Evolutionary conservation across 345 rosid species (phyloP), one percentile per base, ranked within the genome.

Genomic region (Eucalyptus rudis): DNA sequence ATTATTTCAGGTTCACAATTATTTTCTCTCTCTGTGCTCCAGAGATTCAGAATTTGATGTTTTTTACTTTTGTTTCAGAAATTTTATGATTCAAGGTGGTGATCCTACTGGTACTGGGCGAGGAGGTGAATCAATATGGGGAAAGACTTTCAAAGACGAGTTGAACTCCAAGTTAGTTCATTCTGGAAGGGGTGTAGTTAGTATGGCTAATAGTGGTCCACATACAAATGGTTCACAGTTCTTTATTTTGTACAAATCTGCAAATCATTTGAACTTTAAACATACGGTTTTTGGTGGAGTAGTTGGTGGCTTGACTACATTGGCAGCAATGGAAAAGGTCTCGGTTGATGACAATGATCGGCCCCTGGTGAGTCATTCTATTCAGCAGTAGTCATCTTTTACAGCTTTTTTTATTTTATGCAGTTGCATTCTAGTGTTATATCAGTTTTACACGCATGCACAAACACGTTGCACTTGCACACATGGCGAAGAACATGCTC

Each of bases 131-230:
- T 97, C 99, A 13, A 97, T 97, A 85, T 96, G 99, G 99, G 99
- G 99, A 58, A 96, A 96, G 92, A 97, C 98, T 90, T 98, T 96
- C 94, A 96, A 97, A 91, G 99, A 96, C 89, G 99, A 98, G 89
- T 86, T 93, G 29, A 96, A 98, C 93, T 95, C 99, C 56, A 98
- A 98, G 93, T 93, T 96, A 91, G 94, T 97, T 90, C 99, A 97
- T 91, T 91, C 99, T 10, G 99, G 99, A 90, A 95, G 97, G 92
- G 99, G 99, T 36, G 93, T 96, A 85, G 99, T 97, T 87, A 97
- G 99, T 88, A 97, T 98, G 99, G 99, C 99, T 84, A 98, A 96
- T 91, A 98, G 98, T 91, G 99, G 99, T 84, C 99, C 99, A 19
- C 98, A 96, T 93, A 94, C 98, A 33, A 98, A 98, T 91, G 99